Base-by-base conservation (phyloP, 805 yeast species). In the Barnettozyma pratensis region DNA sequence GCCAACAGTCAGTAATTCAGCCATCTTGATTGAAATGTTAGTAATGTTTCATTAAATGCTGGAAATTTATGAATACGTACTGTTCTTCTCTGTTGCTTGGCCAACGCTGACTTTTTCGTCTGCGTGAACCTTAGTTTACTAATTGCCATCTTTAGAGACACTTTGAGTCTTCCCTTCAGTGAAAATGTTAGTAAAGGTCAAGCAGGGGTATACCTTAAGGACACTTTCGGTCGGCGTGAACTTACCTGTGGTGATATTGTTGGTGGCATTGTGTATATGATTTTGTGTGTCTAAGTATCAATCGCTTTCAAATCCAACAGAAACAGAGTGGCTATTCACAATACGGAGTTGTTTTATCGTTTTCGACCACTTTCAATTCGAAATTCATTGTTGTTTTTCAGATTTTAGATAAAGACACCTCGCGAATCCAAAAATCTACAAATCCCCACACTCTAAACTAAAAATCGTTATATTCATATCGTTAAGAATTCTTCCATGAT, bases 71-170 rank as follows among this genome's bases (percentile, higher is more conserved):
- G 19, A 19, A 19, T 3, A 57, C 62, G 35, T 42, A 69, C 68
- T 14, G 64, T 69, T 51, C 92, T 69, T 48, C 94, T 69, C 55
- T 79, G 87, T 56, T 84, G 91, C 62, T 86, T 85, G n/a, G 87
- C 76, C 25, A 85, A 57, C 0, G 92, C 92, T 0, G 79, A 64
- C 51, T 82, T 82, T 68, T 84, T 85, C 45, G 83, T 83, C 63
- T 85, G 90, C 27, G 80, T 72, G 58, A 85, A 79, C 56, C 83
- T 73, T 45, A 85, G 74, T 49, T 86, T 79, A 58, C 83, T 79
- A 36, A 85, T 77, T 14, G 89, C 83, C 81, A 85, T 82, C 64
- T 83, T 83, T 27, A 65, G 48, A 1, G 67, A 56, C 37, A 65
- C 64, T 47, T 62, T 65, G 10, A 65, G 52, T 35, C 66, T 57